Evolutionary conservation across 2,329 filamentous ascomycete species (phyloP), one percentile per base, ranked within the genome.

Genomic region (Beauveria varroae): DNA sequence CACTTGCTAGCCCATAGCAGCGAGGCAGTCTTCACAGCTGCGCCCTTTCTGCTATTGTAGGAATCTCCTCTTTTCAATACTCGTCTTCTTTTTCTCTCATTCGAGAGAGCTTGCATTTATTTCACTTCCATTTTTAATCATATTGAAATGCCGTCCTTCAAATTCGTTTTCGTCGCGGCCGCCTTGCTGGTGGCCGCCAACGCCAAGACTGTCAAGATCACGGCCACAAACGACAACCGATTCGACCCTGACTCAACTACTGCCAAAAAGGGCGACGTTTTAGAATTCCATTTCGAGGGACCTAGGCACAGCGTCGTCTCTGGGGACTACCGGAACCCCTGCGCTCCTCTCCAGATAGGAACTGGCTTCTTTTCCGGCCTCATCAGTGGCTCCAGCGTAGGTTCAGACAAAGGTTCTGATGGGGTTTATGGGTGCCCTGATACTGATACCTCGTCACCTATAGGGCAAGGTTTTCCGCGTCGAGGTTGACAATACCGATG

Each of bases 321-420:
- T 43, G 74, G 73, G 30, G 69, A 68, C 64, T 76, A 74, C 64
- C 61, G 67, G 12, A 68, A 69, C 54, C 71, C 74, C n/a, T 76
- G 74, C 65, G 68, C 69, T 28, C 70, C 73, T 24, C 40, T 72
- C 12, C 62, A 70, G 30, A 41, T 69, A 20, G 69, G 70, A 55
- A 67, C 64, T n/a, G 72, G 74, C 5, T 76, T 76, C 67, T 76
- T 72, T 64, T 76, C 74, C 18, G 73, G 73, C 37, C 73, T 72
- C 63, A 54, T 76, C 24, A 61, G 66, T 49, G 68, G 68, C 2
- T 64, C 66, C 14, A 64, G 66, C 24, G 70, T 75, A 68, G 16
- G 72, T 69, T 40, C 34, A 60, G 49, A 51, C 1, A 7, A 28
- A 16, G 9, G 18, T 16, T 28, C 9, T 30, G 9, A 30, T 30